These are phyloP conservation scores for Trametes polyzona DNA, from an alignment of 1,284 basidiomycete genomes.

Conservation along the genomic window DNA sequence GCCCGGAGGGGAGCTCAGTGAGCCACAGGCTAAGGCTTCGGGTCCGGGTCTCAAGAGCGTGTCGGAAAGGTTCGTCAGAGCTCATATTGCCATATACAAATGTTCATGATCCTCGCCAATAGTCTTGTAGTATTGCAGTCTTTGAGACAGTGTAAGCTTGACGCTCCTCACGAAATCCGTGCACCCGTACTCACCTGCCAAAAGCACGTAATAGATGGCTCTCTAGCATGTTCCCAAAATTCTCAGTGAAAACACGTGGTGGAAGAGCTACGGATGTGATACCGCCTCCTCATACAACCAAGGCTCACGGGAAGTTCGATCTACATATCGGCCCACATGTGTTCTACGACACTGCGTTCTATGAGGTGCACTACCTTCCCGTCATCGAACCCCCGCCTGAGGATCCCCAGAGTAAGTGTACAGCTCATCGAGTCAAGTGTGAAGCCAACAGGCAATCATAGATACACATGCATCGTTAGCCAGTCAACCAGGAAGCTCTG, in stretches of 20 bases:
- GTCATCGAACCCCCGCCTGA: constrained; percentile 5
- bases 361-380: constrained; percentile 63
- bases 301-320: constrained; percentile 65
- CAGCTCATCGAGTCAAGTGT: background rate
- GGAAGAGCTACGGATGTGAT: constrained; percentile 52
- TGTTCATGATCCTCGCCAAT: background rate
- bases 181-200: constrained; percentile 1
- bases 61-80: constrained; percentile 57
- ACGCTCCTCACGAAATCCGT: background rate
- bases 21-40: constrained; percentile 39
- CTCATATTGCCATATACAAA: too few species aligned
- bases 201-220: constrained; percentile 73
- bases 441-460: background rate
- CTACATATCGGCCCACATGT: constrained; percentile 73
- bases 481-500: background rate
- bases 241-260: constrained; percentile 61
- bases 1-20: constrained; percentile 61
- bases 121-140: constrained; percentile 61
- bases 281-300: constrained; percentile 67
- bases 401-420: constrained; percentile 8
- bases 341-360: constrained; percentile 66
- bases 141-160: constrained; percentile 64
- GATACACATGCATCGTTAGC: background rate
- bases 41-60: constrained; percentile 46
- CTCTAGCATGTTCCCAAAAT: constrained; percentile 68